These are phyloP conservation scores for Sarocladium brachiariae DNA, from an alignment of 2,329 filamentous ascomycete species.

Conservation along the genomic window DNA sequence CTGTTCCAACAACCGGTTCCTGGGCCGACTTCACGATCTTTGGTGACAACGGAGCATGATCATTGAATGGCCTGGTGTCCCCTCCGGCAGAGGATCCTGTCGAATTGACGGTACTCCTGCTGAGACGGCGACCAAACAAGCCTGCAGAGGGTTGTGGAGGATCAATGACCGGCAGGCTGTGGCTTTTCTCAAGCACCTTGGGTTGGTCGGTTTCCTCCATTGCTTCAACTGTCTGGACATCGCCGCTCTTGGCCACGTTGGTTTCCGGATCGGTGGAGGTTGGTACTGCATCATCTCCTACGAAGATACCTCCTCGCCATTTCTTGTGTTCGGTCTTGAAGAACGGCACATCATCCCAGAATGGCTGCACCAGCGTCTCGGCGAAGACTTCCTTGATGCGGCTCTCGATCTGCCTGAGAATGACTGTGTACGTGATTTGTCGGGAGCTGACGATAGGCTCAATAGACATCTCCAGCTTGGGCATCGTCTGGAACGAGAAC, in stretches of 20 bases:
- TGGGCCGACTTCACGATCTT: slow-evolving; percentile 40
- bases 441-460: slow-evolving; percentile 92
- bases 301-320: slow-evolving; percentile 81
- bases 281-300: slow-evolving; percentile 43
- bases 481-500: slow-evolving; percentile 91
- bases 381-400: slow-evolving; percentile 89
- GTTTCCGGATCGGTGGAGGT: slow-evolving; percentile 16
- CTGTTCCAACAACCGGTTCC: slow-evolving; percentile 59
- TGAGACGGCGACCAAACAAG: slow-evolving; percentile 44
- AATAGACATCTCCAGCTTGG: slow-evolving; percentile 88
- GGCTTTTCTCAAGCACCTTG: slow-evolving; percentile 48
- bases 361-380: slow-evolving; percentile 84
- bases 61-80: slow-evolving; percentile 32
- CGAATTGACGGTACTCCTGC: slow-evolving; percentile 26
- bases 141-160: slow-evolving; percentile 24
- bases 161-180: slow-evolving; percentile 41
- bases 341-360: slow-evolving; percentile 96
- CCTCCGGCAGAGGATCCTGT: slow-evolving; percentile 40
- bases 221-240: slow-evolving; percentile 40
- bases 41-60: slow-evolving; percentile 26
- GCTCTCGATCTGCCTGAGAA: slow-evolving; percentile 88
- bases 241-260: slow-evolving; percentile 31
- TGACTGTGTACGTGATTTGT: slow-evolving; percentile 90
- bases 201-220: slow-evolving; percentile 34
- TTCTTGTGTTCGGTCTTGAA: slow-evolving; percentile 70